Evolutionary conservation across 352 stramenopile species (phyloP).

Genomic region (Phytopythium mirpurense): DNA sequence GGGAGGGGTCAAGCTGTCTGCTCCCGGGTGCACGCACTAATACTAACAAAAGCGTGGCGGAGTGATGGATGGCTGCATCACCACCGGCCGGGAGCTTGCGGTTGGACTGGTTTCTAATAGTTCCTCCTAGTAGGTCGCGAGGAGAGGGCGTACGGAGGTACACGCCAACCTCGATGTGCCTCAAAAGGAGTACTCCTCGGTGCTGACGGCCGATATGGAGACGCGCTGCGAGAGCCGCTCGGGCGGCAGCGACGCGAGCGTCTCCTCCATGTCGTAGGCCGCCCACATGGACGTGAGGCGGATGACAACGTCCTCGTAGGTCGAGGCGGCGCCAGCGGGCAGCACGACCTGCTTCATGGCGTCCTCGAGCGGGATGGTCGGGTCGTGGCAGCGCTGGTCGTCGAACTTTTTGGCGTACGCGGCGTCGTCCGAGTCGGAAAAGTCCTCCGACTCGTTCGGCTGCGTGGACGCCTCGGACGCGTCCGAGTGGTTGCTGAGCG

Average conservation of each 20-base stretch:
- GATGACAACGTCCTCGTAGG: constrained; percentile 70
- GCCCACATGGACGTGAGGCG: constrained; percentile 80
- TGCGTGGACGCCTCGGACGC: constrained; percentile 29
- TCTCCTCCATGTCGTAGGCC: constrained; percentile 57
- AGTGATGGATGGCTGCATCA: too few species aligned
- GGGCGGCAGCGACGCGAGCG: constrained; percentile 38
- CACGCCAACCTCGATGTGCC: neutral
- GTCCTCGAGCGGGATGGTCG: constrained; percentile 59
- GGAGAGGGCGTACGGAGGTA: too few species aligned
- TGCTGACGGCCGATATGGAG: constrained; percentile 27
- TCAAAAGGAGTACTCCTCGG: constrained; percentile 39
- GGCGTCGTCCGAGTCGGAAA: constrained; percentile 33
- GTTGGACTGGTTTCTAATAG: neutral
- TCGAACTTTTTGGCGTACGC: constrained; percentile 44
- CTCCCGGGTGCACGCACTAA: neutral
- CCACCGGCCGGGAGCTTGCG: neutral
- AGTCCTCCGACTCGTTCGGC: constrained; percentile 52
- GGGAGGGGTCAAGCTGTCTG: too few species aligned
- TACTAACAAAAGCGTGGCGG: neutral
- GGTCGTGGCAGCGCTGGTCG: constrained; percentile 63
- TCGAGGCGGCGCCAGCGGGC: constrained; percentile 38
- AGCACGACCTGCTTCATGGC: constrained; percentile 80
- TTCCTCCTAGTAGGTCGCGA: neutral
- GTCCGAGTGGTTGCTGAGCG: constrained; percentile 22
- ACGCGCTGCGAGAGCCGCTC: constrained; percentile 45